A percentile compares a stretch with the other conserved stretches of the same genome.
phyloP scores from a whole-genome alignment of 345 rosid genomes.

The Hibiscus syriacus region DNA sequence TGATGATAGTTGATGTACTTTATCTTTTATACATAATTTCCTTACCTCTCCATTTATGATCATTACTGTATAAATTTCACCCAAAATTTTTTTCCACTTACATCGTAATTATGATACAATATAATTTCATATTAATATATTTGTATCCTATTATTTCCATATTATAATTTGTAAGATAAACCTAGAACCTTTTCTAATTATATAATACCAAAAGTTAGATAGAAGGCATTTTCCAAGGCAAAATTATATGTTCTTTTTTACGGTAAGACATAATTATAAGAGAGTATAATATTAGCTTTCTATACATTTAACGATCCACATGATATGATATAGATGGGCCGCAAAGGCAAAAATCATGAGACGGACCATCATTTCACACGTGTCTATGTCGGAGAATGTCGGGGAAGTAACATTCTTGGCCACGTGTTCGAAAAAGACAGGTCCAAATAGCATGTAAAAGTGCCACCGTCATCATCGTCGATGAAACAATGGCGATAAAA shows the following conservation, averaged over 20 bases:
- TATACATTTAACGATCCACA: background rate
- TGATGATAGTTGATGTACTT: too few relatives aligned
- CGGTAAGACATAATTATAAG: background rate
- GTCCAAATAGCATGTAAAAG: background rate
- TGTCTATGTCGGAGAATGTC: constrained; percentile 26
- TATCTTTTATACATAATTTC: too few relatives aligned
- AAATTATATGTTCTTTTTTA: background rate
- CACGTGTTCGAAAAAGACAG: constrained; percentile 22
- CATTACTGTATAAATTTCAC: too few relatives aligned
- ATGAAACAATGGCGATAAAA: background rate
- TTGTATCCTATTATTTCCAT: background rate
- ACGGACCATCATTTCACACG: constrained; percentile 18
- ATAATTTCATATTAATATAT: too few relatives aligned
- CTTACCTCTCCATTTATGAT: too few relatives aligned
- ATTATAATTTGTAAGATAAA: too few relatives aligned
- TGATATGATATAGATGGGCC: constrained; percentile 6
- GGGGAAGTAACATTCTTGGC: constrained; percentile 21
- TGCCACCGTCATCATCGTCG: constrained; percentile 3
- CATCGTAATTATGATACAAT: too few relatives aligned
- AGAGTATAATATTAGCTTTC: background rate
- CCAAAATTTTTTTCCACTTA: too few relatives aligned
- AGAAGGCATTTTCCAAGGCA: constrained; percentile 9
- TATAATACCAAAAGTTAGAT: background rate
- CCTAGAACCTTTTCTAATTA: background rate
- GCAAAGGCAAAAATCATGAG: constrained; percentile 13